Evolutionary conservation across 2,329 filamentous ascomycete species (phyloP).

Genomic region (Clonostachys sp.): DNA sequence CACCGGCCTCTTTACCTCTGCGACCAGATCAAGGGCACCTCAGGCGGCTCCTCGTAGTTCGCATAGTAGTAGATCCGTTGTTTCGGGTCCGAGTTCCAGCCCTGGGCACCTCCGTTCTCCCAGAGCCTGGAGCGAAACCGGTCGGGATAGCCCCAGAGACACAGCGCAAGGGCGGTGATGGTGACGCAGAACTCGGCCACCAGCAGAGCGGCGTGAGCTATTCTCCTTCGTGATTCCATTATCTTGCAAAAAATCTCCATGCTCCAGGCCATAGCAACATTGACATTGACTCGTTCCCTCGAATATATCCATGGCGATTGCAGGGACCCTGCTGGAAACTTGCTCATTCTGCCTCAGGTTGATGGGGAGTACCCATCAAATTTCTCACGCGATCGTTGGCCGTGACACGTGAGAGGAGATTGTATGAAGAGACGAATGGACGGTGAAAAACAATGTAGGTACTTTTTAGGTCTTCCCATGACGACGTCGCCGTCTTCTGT

Average conservation of each 20-base stretch:
- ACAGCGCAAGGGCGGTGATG: background rate
- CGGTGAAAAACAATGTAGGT: too few species aligned
- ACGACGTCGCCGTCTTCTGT: too few species aligned
- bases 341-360: background rate
- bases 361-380: background rate
- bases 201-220: background rate
- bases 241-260: too few species aligned
- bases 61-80: conserved; percentile 7
- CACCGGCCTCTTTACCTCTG: conserved; percentile 10
- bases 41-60: background rate
- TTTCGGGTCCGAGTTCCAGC: conserved; percentile 21
- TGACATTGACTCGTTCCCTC: too few species aligned
- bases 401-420: background rate
- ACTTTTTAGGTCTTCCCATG: too few species aligned
- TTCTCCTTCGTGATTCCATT: too few species aligned
- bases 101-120: conserved; percentile 17
- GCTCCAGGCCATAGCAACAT: too few species aligned
- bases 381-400: background rate
- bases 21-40: conserved; percentile 17
- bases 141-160: conserved; percentile 10
- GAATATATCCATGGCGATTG: too few species aligned
- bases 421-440: too few species aligned
- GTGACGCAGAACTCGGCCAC: background rate
- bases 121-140: conserved; percentile 14
- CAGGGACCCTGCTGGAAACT: background rate